These are phyloP conservation scores for Cladosporium sp. DNA, from an alignment of 2,329 filamentous ascomycete species.

Conservation along the genomic window DNA sequence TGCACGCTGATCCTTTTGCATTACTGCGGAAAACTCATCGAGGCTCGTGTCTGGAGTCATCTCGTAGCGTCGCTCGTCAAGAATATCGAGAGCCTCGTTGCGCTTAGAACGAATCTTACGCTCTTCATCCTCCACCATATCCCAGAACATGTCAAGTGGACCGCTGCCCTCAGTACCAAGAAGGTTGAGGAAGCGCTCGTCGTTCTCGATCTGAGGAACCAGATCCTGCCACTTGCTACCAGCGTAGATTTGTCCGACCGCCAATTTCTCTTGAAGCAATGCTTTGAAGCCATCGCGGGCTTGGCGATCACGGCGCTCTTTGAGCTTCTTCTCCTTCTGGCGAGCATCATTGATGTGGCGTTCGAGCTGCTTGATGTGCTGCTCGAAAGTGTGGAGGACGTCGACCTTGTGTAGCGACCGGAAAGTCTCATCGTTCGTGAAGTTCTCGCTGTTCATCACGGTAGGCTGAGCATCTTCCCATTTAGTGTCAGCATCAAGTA, in stretches of 20 bases:
- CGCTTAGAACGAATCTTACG: conserved; percentile 46
- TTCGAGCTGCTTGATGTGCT: conserved; percentile 90
- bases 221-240: conserved; percentile 88
- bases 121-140: conserved; percentile 91
- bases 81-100: conserved; percentile 35
- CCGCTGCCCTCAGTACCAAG: conserved; percentile 64
- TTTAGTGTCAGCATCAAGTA: conserved; percentile 88
- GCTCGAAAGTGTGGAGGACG: conserved; percentile 88
- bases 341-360: conserved; percentile 86
- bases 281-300: conserved; percentile 77
- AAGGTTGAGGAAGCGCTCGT: conserved; percentile 80
- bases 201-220: conserved; percentile 70
- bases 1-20: conserved; percentile 83
- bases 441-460: conserved; percentile 74
- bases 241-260: conserved; percentile 79
- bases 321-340: conserved; percentile 81
- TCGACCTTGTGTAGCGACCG: conserved; percentile 83
- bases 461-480: conserved; percentile 88
- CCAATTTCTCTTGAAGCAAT: conserved; percentile 72
- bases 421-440: conserved; percentile 82
- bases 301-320: conserved; percentile 78
- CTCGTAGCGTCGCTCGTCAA: conserved; percentile 82
- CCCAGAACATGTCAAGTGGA: conserved; percentile 93
- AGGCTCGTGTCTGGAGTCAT: conserved; percentile 82
- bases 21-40: conserved; percentile 80